Base-by-base conservation (phyloP, 1,284 basidiomycete species). In the Boletus mariae region DNA sequence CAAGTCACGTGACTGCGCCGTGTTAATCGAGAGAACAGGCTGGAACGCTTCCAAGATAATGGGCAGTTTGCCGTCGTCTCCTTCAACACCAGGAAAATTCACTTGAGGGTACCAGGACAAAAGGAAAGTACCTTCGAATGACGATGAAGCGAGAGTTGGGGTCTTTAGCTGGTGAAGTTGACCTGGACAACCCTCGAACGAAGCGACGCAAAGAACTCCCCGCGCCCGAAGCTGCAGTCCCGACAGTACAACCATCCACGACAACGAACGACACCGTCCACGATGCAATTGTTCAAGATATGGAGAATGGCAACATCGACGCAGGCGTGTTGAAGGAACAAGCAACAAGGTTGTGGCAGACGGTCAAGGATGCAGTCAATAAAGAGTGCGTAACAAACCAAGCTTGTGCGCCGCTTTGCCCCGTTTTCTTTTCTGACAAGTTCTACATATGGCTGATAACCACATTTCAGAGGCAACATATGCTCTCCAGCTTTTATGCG, bases 321-420 rank as follows among this genome's bases (percentile, higher is more conserved):
- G 59, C 61, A 59, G 62, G 59, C 45, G 65, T 61, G 45, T 69
- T 73, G 64, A 71, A 72, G 54, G 67, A 64, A 41, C 74, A 71
- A 54, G 71, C 66, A 53, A 69, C 59, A 71, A 78, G 76, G 72
- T 69, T 89, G 71, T 89, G 85, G 83, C 81, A 85, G 66, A 78
- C 78, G 46, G 76, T 90, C 68, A 87, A 81, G 78, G 85, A 90
- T 71, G 87, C 85, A 63, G 83, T 83, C 67, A 85, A 83, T 75
- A 85, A 87, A 79, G 85, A 88, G 89, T 91, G 77, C 79, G 87
- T 86, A 72, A 73, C 71, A 67, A 69, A 65, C 69, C 57, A 53
- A 57, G 64, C 61, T 57, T 52, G 65, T 57, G 63, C 59, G 57
- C 61, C 66, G 69, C 65, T 60, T 69, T 66, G 60, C 51, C 38